Evolutionary conservation across 495 filamentous ascomycete genomes (phyloP), one percentile per base, ranked within the genome.

Genomic region (Hapsidospora chrysogenum): DNA sequence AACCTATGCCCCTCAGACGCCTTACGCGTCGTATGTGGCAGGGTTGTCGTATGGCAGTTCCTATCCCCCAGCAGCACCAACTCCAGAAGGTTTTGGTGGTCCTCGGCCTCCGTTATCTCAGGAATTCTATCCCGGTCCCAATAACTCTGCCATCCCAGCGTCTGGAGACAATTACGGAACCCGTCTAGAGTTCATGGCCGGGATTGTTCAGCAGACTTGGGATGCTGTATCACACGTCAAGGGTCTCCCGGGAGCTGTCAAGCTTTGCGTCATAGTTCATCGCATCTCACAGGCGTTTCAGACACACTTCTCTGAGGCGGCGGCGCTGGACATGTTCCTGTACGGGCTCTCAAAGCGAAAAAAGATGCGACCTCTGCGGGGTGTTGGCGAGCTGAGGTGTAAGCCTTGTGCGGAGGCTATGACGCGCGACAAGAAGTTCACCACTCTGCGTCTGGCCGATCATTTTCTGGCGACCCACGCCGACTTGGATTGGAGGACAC

Each of bases 331-430:
- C 38, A 60, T 78, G 53, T 76, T 85, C 40, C 63, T 72, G 22
- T 72, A 80, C 37, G 76, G 74, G 10, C n/a, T n/a, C n/a, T n/a
- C n/a, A n/a, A n/a, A n/a, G n/a, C n/a, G n/a, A 41, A 60, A 68
- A 36, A 62, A 70, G 25, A 76, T 84, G 68, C 62, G 64, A 31
- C 66, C 72, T n/a, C 61, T 85, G 19, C 72, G 74, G 40, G 72
- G 23, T 26, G 6, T 26, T 26, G 6, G 23, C 41, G 72, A 69
- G 2, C 60, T 85, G 13, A 58, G 63, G 32, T 85, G 74, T 47
- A 77, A 70, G 57, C 61, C 63, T 17, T 81, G 74, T 45, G 53
- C 57, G 31, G 38, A n/a, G n/a, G n/a, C 57, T 31, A 40, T 52
- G 31, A 26, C 11, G 23, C 23, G 23, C 23, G 6, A 26, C 23